These are phyloP conservation scores for Tolypocladium inflatum DNA, from an alignment of 2,329 filamentous ascomycete genomes.

Conservation along the genomic window DNA sequence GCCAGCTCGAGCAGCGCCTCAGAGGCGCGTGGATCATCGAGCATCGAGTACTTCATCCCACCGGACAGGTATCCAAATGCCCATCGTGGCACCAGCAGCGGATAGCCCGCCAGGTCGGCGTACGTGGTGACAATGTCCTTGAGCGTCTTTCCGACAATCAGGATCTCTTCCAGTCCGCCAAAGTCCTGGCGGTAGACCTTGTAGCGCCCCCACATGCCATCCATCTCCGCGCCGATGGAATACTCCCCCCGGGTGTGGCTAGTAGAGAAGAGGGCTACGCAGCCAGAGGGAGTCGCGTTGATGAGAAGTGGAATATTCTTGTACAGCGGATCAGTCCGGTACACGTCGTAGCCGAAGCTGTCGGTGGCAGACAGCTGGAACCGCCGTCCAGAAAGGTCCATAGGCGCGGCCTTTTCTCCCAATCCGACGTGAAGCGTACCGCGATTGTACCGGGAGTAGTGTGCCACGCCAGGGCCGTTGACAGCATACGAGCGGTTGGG, in stretches of 20 bases:
- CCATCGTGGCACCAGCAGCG: neutral
- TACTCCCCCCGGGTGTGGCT: neutral
- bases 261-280: neutral
- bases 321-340: neutral
- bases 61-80: neutral
- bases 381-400: conserved; percentile 58
- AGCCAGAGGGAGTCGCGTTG: neutral
- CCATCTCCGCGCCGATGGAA: neutral
- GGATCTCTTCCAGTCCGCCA: neutral
- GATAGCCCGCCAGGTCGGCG: neutral
- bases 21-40: neutral
- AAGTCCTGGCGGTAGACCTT: neutral
- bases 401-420: conserved; percentile 63
- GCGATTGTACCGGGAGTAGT: conserved; percentile 54
- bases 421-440: conserved; percentile 59
- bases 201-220: neutral
- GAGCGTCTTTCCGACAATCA: neutral
- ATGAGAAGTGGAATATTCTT: neutral
- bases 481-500: conserved; percentile 55
- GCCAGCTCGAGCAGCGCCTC: neutral
- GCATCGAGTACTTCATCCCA: neutral
- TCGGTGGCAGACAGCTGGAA: conserved; percentile 45
- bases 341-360: neutral
- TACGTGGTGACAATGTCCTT: neutral
- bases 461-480: conserved; percentile 51